These are phyloP conservation scores for Linnemannia schmuckeri DNA, from an alignment of 192 early-diverging fungal genomes.

Conservation along the genomic window DNA sequence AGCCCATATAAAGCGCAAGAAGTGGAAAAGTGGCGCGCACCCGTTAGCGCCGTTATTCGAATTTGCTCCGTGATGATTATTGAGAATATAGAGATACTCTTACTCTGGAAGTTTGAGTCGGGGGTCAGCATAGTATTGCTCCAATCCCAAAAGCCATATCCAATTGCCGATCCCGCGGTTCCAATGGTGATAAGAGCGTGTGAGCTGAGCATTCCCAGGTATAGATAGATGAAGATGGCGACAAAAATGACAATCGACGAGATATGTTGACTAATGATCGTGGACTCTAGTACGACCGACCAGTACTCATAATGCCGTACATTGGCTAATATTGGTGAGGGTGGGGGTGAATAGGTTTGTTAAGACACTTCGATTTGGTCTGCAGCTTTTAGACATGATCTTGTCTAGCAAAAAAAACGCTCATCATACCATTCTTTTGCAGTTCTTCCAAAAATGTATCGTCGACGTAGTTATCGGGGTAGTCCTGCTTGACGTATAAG, in stretches of 20 bases:
- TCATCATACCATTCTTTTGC: constrained; percentile 83
- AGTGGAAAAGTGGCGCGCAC: neutral
- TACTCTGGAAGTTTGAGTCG: constrained; percentile 54
- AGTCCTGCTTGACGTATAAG: constrained; percentile 90
- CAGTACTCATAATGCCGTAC: constrained; percentile 88
- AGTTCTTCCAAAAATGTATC: constrained; percentile 88
- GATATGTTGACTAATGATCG: constrained; percentile 88
- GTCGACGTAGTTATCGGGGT: constrained; percentile 94
- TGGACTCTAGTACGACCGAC: constrained; percentile 80
- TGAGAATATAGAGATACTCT: neutral
- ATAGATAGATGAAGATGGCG: constrained; percentile 87
- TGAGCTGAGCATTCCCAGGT: constrained; percentile 67
- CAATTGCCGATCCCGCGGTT: constrained; percentile 67
- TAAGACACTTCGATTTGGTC: neutral
- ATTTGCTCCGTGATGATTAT: neutral
- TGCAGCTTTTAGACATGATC: neutral
- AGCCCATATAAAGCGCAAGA: neutral
- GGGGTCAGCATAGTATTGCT: constrained; percentile 59
- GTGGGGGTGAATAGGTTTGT: neutral
- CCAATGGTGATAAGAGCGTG: constrained; percentile 70
- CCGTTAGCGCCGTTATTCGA: neutral
- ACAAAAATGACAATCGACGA: constrained; percentile 89
- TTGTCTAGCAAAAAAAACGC: neutral
- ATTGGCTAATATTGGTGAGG: constrained; percentile 68
- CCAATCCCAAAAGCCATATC: constrained; percentile 81